Evolutionary conservation across 2,329 filamentous ascomycete species (phyloP), one percentile per base, ranked within the genome.

Genomic region (Colletotrichum zoysiae): DNA sequence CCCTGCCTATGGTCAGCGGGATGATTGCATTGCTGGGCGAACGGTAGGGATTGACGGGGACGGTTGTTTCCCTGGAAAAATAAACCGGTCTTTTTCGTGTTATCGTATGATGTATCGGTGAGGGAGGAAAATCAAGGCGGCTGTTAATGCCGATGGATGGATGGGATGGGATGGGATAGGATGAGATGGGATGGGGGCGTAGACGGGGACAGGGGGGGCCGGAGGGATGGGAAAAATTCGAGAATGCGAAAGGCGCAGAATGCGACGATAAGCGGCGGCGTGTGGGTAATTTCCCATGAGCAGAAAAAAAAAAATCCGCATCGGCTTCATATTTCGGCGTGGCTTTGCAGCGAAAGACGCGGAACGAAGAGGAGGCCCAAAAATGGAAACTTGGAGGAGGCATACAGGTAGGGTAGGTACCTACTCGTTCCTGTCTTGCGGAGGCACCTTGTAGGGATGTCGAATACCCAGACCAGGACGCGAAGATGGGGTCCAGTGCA

Each of bases 351-450:
- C 42, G 16, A 35, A 33, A 50, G 26, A 40, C 26, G 40, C 16
- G 30, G 30, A 18, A 50, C 40, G 40, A 46, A 18, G 26, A 46
- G 26, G 18, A 60, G 40, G 40, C 42, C 42, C 42, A 48, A 61
- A 30, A 35, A 61, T 48, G 58, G 42, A 61, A 38, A 61, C 44
- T 61, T 61, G 58, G 44, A 61, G 58, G 46, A 60, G 33, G 20
- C 30, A 18, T 33, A 16, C 9, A 35, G 7, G 7, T 35, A 35
- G 7, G 7, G 30, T 30, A 5, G 9, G 5, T 14, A 16, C 12
- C 3, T 40, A 40, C 38, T 40, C 38, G 12, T 40, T 40, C 42
- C 16, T 20, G 18, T 18, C 42, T 44, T 18, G 6, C 14, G 38
- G 38, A 14, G 14, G 40, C 16, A 42, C 3, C 3, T 14, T 12